Evolutionary conservation across 2,329 filamentous ascomycete species (phyloP).

Genomic region (Xylaria sp.): DNA sequence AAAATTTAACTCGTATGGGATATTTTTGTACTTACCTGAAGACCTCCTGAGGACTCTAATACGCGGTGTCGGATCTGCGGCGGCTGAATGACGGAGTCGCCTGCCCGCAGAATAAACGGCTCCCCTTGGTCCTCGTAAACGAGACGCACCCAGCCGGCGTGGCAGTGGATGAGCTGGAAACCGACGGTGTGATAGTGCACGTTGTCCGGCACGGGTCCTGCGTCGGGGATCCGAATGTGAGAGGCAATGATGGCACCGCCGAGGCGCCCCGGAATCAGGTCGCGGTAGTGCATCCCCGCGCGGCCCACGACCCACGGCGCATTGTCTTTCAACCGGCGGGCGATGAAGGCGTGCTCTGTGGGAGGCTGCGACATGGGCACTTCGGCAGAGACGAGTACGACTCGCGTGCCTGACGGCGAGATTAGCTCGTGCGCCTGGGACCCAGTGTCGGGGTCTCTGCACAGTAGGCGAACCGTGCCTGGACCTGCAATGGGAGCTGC

Average conservation of each 20-base stretch:
- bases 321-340: constrained; percentile 33
- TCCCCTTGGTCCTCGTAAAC: constrained; percentile 39
- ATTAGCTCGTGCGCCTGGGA: constrained; percentile 26
- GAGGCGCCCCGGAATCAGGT: constrained; percentile 37
- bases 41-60: constrained; percentile 35
- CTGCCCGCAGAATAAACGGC: constrained; percentile 36
- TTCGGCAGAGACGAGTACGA: constrained; percentile 33
- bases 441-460: constrained; percentile 24
- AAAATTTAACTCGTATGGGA: no score
- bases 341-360: constrained; percentile 35
- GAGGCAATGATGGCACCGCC: constrained; percentile 39
- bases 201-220: constrained; percentile 36
- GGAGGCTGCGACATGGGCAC: constrained; percentile 30
- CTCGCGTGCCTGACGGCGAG: constrained; percentile 36
- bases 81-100: constrained; percentile 39
- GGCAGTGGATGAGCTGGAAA: constrained; percentile 40
- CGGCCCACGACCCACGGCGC: constrained; percentile 38
- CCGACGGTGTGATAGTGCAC: constrained; percentile 38
- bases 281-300: constrained; percentile 39
- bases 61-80: constrained; percentile 38
- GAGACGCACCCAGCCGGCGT: constrained; percentile 38
- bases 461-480: constrained; percentile 30
- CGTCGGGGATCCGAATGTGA: constrained; percentile 37
- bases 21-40: constrained; percentile 16
- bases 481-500: constrained; percentile 17